Evolutionary conservation across 208 protist species (phyloP).

Genomic region (Trypanosoma caninum): DNA sequence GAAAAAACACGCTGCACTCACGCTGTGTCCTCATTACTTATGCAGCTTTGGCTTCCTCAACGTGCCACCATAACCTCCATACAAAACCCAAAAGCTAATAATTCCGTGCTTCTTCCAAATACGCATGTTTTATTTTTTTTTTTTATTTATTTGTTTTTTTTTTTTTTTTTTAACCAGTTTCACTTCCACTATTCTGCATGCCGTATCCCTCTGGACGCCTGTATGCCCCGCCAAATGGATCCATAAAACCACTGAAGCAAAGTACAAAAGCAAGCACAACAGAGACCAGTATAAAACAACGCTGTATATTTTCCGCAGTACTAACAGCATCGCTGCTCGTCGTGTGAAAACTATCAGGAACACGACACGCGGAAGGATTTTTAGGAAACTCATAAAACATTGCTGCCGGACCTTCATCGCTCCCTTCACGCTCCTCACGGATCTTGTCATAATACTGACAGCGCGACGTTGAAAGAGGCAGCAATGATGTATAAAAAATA

Average conservation of each 20-base stretch:
- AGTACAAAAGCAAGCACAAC: conserved; percentile 11
- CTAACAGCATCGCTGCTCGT: conserved; percentile 35
- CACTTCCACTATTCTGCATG: neutral
- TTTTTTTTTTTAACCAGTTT: neutral
- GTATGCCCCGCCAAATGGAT: conserved; percentile 44
- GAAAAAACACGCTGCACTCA: too few species aligned
- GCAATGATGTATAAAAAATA: neutral
- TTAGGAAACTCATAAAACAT: conserved; percentile 70
- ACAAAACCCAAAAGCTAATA: too few species aligned
- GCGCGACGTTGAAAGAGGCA: conserved; percentile 1
- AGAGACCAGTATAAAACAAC: conserved; percentile 25
- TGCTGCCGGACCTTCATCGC: conserved; percentile 37
- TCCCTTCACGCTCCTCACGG: conserved; percentile 40
- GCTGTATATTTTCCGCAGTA: conserved; percentile 39
- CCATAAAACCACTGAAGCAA: conserved; percentile 23
- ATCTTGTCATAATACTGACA: conserved; percentile 16
- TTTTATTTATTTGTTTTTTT: neutral
- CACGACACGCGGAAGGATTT: conserved; percentile 32
- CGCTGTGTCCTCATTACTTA: too few species aligned
- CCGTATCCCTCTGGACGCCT: conserved; percentile 40
- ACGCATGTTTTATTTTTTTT: too few species aligned
- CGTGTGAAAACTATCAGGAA: conserved; percentile 51
- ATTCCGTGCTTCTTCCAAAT: too few species aligned
- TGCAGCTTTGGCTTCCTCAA: too few species aligned
- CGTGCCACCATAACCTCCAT: too few species aligned